Conservation (phyloP, 2,329 filamentous ascomycete genomes). For the Camillea tinctor region DNA sequence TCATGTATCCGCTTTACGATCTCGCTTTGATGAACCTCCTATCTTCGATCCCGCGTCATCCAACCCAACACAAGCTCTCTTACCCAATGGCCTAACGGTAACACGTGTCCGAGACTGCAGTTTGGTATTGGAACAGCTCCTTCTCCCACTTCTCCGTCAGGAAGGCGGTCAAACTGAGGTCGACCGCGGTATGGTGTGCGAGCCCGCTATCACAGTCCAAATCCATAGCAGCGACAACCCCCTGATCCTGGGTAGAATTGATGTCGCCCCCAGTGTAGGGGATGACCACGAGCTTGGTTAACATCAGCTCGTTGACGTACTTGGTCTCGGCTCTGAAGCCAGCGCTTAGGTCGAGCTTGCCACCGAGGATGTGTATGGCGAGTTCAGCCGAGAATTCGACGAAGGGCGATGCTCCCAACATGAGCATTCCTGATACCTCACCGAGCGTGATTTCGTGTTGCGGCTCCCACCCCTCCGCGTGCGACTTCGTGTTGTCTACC, state of each 20-base stretch:
- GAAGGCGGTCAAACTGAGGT: slow-evolving; percentile 29
- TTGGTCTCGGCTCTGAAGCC: slow-evolving; percentile 37
- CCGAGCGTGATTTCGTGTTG: slow-evolving; percentile 33
- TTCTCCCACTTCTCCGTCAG: slow-evolving; percentile 26
- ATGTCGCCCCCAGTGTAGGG: slow-evolving; percentile 19
- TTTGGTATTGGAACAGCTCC: slow-evolving; percentile 24
- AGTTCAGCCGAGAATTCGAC: slow-evolving; percentile 40
- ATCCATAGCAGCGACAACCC: slow-evolving; percentile 12
- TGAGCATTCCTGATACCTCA: slow-evolving; percentile 34
- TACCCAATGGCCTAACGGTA: slow-evolving; percentile 8
- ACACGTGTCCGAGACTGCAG: slow-evolving; percentile 31
- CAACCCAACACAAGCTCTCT: not conserved
- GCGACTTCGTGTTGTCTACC: slow-evolving; percentile 28
- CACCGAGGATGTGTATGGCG: slow-evolving; percentile 35
- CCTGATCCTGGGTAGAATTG: too few species aligned
- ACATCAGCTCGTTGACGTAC: slow-evolving; percentile 36
- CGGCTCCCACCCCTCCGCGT: slow-evolving; percentile 37
- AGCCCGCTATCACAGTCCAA: slow-evolving; percentile 24
- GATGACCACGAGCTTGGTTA: not conserved
- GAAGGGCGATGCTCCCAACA: slow-evolving; percentile 33
- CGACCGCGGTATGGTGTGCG: slow-evolving; percentile 26
- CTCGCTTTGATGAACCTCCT: not conserved
- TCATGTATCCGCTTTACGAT: not conserved
- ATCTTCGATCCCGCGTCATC: not conserved
- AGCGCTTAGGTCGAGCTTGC: slow-evolving; percentile 37